A percentile compares a stretch with the other conserved stretches of the same genome.
These are phyloP conservation scores for Hypoxylon sp. DNA, from an alignment of 2,329 filamentous ascomycete genomes.

Conservation along the genomic window DNA sequence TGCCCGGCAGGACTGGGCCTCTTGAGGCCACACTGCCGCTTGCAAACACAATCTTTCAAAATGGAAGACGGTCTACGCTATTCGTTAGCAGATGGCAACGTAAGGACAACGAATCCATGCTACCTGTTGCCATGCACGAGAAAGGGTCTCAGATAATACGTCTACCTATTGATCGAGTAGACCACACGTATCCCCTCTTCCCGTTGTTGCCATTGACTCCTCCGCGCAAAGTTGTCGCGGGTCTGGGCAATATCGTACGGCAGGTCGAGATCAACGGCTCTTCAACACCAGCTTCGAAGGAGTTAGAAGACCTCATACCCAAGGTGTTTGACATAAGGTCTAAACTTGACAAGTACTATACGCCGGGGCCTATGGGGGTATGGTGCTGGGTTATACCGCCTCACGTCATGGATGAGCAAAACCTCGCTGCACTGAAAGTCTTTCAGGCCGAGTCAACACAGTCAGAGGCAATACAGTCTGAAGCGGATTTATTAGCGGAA, in stretches of 20 bases:
- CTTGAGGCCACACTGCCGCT: conserved; percentile 66
- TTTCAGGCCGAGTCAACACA: conserved; percentile 36
- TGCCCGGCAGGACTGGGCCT: conserved; percentile 28
- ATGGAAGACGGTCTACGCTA: conserved; percentile 68
- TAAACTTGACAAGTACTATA: conserved; percentile 37
- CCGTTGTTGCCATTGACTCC: conserved; percentile 70
- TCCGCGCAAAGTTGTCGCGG: conserved; percentile 67
- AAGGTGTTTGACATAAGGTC: conserved; percentile 58
- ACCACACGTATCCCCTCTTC: conserved; percentile 32
- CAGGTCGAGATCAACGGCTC: conserved; percentile 61
- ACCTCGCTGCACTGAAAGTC: conserved; percentile 35
- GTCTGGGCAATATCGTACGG: conserved; percentile 81
- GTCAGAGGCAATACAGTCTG: conserved; percentile 37
- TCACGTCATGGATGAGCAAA: conserved; percentile 35
- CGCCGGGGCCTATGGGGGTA: conserved; percentile 62
- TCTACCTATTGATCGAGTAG: conserved; percentile 25
- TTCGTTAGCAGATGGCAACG: conserved; percentile 53
- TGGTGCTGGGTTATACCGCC: conserved; percentile 75
- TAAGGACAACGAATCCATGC: conserved; percentile 31
- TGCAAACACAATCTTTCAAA: conserved; percentile 81
- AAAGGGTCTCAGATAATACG: conserved; percentile 51
- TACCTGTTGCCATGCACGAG: conserved; percentile 42
- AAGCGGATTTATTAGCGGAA: conserved; percentile 39
- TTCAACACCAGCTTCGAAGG: conserved; percentile 69
- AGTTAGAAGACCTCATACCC: conserved; percentile 72